These are phyloP conservation scores for Kwoniella europaea DNA, from an alignment of 768 basidiomycete species.

Conservation along the genomic window DNA sequence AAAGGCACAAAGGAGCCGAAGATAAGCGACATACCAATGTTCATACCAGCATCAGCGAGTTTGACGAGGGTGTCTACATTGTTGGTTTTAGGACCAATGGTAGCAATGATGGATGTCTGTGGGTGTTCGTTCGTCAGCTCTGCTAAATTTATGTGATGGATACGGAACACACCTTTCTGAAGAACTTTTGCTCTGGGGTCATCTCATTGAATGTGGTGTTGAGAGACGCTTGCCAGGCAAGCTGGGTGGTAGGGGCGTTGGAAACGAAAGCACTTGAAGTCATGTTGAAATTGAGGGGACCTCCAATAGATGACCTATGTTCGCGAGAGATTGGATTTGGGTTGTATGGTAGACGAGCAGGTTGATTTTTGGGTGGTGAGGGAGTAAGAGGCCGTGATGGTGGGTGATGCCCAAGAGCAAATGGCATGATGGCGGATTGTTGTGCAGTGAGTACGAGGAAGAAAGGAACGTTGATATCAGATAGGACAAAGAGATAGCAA, in stretches of 20 bases:
- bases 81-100: slow-evolving; percentile 99
- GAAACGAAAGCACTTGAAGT: slow-evolving; percentile 19
- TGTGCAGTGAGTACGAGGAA: background rate
- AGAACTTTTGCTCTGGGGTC: slow-evolving; percentile 78
- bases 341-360: slow-evolving; percentile 4
- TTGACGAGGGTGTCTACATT: slow-evolving; percentile 81
- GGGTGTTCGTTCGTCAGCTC: slow-evolving; percentile 2
- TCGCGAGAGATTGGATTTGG: background rate
- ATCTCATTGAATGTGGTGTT: slow-evolving; percentile 73
- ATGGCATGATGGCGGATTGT: slow-evolving; percentile 6
- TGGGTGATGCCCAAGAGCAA: slow-evolving; percentile 19
- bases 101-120: slow-evolving; percentile 96
- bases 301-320: slow-evolving; percentile 7
- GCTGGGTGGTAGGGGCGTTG: slow-evolving; percentile 62
- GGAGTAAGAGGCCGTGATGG: slow-evolving; percentile 28
- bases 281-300: slow-evolving; percentile 11
- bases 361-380: slow-evolving; percentile 12
- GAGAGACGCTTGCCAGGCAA: slow-evolving; percentile 89
- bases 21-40: slow-evolving; percentile 75
- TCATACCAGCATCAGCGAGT: slow-evolving; percentile 89
- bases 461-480: background rate
- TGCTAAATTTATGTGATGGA: background rate
- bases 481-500: background rate
- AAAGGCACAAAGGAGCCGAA: background rate
- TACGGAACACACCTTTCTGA: slow-evolving; percentile 77